These are phyloP conservation scores for Dothideomycetes sp. DNA, from an alignment of 2,329 filamentous ascomycete genomes.

Conservation along the genomic window DNA sequence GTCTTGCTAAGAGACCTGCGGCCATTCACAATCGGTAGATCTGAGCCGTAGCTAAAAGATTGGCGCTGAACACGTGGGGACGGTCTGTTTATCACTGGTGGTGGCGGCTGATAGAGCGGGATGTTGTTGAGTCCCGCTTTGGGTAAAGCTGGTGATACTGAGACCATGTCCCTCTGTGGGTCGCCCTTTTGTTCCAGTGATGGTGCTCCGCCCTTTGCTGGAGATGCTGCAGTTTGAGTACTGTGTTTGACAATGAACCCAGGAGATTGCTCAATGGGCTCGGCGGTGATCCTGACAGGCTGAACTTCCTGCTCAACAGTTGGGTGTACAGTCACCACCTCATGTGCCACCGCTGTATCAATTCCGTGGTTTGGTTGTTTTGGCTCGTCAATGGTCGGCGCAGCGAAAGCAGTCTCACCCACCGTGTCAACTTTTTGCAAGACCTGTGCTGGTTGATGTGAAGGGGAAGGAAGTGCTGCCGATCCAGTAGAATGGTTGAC, in stretches of 20 bases:
- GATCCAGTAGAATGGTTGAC: not conserved
- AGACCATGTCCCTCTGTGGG: not conserved
- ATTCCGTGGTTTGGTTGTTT: too few relatives aligned
- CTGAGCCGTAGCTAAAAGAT: conserved; percentile 1
- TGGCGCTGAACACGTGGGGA: conserved; percentile 3
- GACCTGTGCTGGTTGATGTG: too few relatives aligned
- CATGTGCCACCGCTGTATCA: too few relatives aligned
- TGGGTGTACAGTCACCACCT: too few relatives aligned
- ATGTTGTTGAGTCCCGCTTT: conserved; percentile 8
- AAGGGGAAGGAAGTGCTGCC: too few relatives aligned
- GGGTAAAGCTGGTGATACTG: conserved; percentile 1
- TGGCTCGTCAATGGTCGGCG: too few relatives aligned
- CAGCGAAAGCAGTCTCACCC: too few relatives aligned
- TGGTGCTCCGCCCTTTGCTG: not conserved
- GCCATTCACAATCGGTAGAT: not conserved
- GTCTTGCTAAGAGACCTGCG: conserved; percentile 12
- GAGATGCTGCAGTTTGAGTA: too few relatives aligned
- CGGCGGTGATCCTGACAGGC: conserved; percentile 13
- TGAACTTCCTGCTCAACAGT: too few relatives aligned
- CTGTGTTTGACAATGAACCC: too few relatives aligned
- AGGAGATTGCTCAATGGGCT: conserved; percentile 15
- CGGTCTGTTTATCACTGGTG: conserved; percentile 8
- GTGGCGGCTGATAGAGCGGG: conserved; percentile 10
- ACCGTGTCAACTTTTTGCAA: too few relatives aligned
- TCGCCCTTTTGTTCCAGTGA: not conserved